A percentile compares a stretch with the other conserved stretches of the same genome.
These are phyloP conservation scores for Cicer bijugum DNA, from an alignment of 306 rosid genomes.

Conservation along the genomic window DNA sequence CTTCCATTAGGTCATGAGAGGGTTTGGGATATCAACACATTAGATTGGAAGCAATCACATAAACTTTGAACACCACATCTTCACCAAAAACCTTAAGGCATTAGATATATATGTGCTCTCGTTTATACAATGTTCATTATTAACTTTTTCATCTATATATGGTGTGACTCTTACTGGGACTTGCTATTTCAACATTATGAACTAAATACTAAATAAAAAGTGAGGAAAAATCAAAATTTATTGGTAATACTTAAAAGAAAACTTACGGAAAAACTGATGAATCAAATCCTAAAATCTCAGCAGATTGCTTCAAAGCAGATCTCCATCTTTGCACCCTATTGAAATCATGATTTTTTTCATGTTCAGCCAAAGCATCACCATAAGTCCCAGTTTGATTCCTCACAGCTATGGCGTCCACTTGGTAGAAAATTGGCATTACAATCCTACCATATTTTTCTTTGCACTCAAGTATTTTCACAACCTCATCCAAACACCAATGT, in stretches of 20 bases:
- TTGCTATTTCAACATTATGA: too few relatives aligned
- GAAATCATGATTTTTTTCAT: background rate
- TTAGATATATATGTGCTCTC: too few relatives aligned
- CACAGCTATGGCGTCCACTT: constrained; percentile 21
- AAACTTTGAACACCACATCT: too few relatives aligned
- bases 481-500: constrained; percentile 36
- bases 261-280: constrained; percentile 31
- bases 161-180: too few relatives aligned
- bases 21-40: too few relatives aligned
- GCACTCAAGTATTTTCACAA: constrained; percentile 40
- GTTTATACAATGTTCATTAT: too few relatives aligned
- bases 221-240: background rate
- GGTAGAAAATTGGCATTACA: constrained; percentile 38
- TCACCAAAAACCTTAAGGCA: too few relatives aligned
- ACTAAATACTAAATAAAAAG: background rate
- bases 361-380: constrained; percentile 30
- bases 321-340: constrained; percentile 34
- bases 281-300: constrained; percentile 26
- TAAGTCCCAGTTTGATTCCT: constrained; percentile 33
- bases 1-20: too few relatives aligned
- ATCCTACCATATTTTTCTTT: constrained; percentile 9
- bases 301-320: constrained; percentile 31
- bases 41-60: too few relatives aligned
- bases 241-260: background rate
- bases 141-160: too few relatives aligned